phyloP scores from a whole-genome alignment of 2,329 filamentous ascomycete species.

The Gnomoniopsis sp. region DNA sequence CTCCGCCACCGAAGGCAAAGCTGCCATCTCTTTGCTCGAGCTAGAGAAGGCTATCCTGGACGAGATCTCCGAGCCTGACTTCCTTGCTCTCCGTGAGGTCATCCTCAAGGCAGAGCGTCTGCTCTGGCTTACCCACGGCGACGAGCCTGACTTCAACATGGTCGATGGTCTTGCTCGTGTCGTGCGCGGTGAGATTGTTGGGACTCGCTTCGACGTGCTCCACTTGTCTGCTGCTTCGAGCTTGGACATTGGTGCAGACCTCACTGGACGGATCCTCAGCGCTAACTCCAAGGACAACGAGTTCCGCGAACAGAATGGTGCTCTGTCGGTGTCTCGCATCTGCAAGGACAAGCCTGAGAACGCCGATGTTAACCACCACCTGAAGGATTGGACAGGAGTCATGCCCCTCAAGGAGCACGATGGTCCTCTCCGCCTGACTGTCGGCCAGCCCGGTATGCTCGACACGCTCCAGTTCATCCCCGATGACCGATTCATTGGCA shows the following conservation, averaged over 20 bases:
- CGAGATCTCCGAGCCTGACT: constrained; percentile 10
- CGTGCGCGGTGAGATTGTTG: constrained; percentile 7
- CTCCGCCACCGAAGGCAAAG: constrained; percentile 3
- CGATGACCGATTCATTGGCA: constrained; percentile 9
- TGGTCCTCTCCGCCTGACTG: constrained; percentile 10
- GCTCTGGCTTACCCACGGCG: constrained; percentile 13
- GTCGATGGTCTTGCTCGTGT: constrained; percentile 10
- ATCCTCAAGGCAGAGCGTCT: constrained; percentile 7
- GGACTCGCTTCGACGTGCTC: constrained; percentile 8
- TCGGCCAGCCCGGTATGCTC: constrained; percentile 12
- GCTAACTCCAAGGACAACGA: constrained; percentile 15
- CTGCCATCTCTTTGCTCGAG: constrained; percentile 11
- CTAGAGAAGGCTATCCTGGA: constrained; percentile 10
- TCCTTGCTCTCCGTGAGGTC: constrained; percentile 8
- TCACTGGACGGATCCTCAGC: constrained; percentile 1
- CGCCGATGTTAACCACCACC: constrained; percentile 9
- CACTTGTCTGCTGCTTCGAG: constrained; percentile 5
- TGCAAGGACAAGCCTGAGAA: constrained; percentile 9
- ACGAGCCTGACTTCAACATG: constrained; percentile 14
- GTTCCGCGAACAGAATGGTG: constrained; percentile 7
- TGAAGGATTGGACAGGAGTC: constrained; percentile 10
- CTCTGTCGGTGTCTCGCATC: constrained; percentile 9
- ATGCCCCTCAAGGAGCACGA: constrained; percentile 8
- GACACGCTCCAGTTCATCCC: constrained; percentile 13
- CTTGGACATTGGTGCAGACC: constrained; percentile 5